Base-by-base conservation (phyloP, 148 eudicot genomes). In the Amaranthus palmeri region DNA sequence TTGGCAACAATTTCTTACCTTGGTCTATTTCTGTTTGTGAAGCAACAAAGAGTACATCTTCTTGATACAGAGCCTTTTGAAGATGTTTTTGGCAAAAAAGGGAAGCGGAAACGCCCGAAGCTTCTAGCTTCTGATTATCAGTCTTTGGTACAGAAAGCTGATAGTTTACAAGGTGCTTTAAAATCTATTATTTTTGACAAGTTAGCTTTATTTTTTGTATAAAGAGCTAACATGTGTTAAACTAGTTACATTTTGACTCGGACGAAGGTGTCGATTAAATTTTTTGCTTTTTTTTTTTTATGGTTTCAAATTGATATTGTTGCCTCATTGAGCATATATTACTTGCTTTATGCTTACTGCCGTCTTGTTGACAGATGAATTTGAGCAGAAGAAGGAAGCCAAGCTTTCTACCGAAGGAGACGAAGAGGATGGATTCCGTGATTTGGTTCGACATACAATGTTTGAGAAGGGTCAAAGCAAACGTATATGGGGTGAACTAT, bases 391-490 rank as follows among this genome's bases (percentile, higher is more conserved):
- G 64, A 64, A 76, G 74, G 87, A 77, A 70, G 81, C 74, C 45
- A 75, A 63, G 66, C 71, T 83, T 60, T 71, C 83, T 55, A 77
- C 76, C 36, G 92, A 79, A 73, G 96, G 74, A 68, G 82, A 81
- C 68, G 93, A 84, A 74, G 89, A 56, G 68, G 98, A 95, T 87
- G 99, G 99, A 53, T 95, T 92, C 69, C 86, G 99, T 75, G 97
- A 91, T 73, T 80, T 92, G 77, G 99, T 90, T 72, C 84, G 99
- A 49, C 97, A 95, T 76, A 88, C 81, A 10, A 88, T 95, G 97
- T 95, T 95, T 79, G 99, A 91, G 80, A 95, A 95, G 78, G 97
- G 99, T 75, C 97, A 95, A 86, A 95, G 99, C 78, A 95, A 92
- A 77, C 96, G 96, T n/a, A 92, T 95, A 82, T 95, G 99, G 99